Evolutionary conservation across 2,329 filamentous ascomycete species (phyloP).

Genomic region (Neonectria coccinea): DNA sequence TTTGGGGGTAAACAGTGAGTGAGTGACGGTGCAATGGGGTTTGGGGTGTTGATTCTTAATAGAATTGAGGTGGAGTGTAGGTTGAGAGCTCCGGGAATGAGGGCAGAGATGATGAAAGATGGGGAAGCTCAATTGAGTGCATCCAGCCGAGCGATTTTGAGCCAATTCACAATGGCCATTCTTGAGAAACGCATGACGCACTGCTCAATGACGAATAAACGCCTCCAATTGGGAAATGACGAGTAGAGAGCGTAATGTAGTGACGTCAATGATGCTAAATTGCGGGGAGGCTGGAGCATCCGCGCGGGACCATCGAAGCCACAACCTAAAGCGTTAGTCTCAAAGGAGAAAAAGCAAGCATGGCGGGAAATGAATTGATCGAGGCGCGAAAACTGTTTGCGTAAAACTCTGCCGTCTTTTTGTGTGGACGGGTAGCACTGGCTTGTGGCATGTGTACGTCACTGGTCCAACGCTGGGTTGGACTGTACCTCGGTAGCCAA

Average conservation of each 20-base stretch:
- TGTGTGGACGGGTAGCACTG: not conserved
- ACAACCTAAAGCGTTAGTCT: conserved; percentile 12
- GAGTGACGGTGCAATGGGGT: not conserved
- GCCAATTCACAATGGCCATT: not conserved
- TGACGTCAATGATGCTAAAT: conserved; percentile 44
- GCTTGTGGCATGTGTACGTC: not conserved
- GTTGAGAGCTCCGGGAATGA: not conserved
- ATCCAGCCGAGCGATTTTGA: not conserved
- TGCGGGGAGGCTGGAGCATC: conserved; percentile 13
- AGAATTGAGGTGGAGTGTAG: not conserved
- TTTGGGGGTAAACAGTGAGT: conserved; percentile 9
- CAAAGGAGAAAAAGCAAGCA: not conserved
- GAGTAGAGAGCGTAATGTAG: conserved; percentile 36
- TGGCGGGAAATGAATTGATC: not conserved
- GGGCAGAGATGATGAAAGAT: not conserved
- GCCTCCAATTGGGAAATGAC: conserved; percentile 21
- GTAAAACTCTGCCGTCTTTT: not conserved
- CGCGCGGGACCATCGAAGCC: conserved; percentile 14
- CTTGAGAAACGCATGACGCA: conserved; percentile 35
- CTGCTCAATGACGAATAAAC: conserved; percentile 37
- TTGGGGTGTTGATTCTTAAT: not conserved
- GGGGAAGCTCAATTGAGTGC: not conserved
- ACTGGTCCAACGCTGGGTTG: not conserved
- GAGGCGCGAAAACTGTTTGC: not conserved
- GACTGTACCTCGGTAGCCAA: not conserved